Percentiles rank a stretch among this genome's conserved stretches.
These are phyloP conservation scores for Thelonectria rubi DNA, from an alignment of 2,329 filamentous ascomycete species.

Conservation along the genomic window DNA sequence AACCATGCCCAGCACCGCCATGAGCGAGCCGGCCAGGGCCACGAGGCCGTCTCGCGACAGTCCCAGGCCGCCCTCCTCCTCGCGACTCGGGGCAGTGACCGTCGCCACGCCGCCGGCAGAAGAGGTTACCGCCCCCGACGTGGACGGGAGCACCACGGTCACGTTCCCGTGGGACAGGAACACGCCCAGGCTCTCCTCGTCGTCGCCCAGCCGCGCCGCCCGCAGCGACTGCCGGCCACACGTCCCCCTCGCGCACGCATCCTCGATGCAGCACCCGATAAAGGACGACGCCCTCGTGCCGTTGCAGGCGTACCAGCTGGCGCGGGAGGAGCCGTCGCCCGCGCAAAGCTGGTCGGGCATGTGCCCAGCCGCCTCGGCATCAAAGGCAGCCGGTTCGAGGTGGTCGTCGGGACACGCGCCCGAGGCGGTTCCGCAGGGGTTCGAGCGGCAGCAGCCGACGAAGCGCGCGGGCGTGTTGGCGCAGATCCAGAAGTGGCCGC, in stretches of 20 bases:
- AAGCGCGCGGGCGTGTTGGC: conserved; percentile 44
- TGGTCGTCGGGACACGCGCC: conserved; percentile 32
- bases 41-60: conserved; percentile 2
- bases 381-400: conserved; percentile 44
- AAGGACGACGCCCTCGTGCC: conserved; percentile 46
- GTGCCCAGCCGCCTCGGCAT: conserved; percentile 32
- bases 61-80: conserved; percentile 1
- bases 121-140: background rate
- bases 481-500: conserved; percentile 51
- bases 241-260: conserved; percentile 32
- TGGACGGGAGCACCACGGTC: background rate
- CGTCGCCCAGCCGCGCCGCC: conserved; percentile 30
- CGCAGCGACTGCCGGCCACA: conserved; percentile 28
- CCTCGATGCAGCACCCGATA: conserved; percentile 49
- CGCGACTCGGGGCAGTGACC: background rate
- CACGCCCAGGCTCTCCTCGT: background rate
- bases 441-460: conserved; percentile 51
- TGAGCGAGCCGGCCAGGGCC: conserved; percentile 5
- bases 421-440: conserved; percentile 44
- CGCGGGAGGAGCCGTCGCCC: conserved; percentile 22
- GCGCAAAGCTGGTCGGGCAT: conserved; percentile 48
- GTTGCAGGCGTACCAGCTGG: conserved; percentile 49
- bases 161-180: conserved; percentile 14
- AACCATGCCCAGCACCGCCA: background rate
- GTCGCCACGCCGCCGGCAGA: background rate